These are phyloP conservation scores for Aspergillus diversus DNA, from an alignment of 495 filamentous ascomycete genomes.

Conservation along the genomic window DNA sequence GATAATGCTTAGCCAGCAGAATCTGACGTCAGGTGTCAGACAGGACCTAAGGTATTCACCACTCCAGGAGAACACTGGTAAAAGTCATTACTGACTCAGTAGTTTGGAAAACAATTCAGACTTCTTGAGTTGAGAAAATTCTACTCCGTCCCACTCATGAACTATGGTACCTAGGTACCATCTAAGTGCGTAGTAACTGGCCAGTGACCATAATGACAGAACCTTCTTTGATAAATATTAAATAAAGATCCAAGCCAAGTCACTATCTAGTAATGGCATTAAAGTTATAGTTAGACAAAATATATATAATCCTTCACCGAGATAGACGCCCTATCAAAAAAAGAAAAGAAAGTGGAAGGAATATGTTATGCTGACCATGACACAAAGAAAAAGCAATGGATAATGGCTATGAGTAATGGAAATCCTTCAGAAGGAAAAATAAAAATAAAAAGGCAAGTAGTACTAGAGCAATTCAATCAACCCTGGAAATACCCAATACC, in stretches of 20 bases:
- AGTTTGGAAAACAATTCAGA: not conserved
- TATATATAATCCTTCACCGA: not conserved
- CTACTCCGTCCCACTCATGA: too few relatives aligned
- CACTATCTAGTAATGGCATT: too few relatives aligned
- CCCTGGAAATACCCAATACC: not conserved
- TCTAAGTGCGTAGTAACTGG: not conserved
- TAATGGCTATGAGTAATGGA: slow-evolving; percentile 8
- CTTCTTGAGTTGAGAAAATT: too few relatives aligned
- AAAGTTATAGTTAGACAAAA: too few relatives aligned
- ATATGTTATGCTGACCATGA: not conserved
- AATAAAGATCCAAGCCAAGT: not conserved
- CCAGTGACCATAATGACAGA: not conserved
- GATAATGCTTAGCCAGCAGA: not conserved
- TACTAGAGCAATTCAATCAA: too few relatives aligned
- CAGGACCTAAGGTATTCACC: too few relatives aligned
- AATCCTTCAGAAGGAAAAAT: not conserved
- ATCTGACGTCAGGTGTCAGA: not conserved
- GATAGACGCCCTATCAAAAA: not conserved
- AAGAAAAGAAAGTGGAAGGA: not conserved
- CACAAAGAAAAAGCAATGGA: slow-evolving; percentile 4
- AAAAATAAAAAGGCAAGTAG: too few relatives aligned
- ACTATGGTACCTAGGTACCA: not conserved
- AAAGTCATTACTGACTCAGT: too few relatives aligned
- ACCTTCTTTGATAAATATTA: not conserved
- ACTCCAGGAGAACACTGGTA: too few relatives aligned